Evolutionary conservation across 371 early-diverging fungal genomes (phyloP).

Genomic region (Capillidium rhysosporum): DNA sequence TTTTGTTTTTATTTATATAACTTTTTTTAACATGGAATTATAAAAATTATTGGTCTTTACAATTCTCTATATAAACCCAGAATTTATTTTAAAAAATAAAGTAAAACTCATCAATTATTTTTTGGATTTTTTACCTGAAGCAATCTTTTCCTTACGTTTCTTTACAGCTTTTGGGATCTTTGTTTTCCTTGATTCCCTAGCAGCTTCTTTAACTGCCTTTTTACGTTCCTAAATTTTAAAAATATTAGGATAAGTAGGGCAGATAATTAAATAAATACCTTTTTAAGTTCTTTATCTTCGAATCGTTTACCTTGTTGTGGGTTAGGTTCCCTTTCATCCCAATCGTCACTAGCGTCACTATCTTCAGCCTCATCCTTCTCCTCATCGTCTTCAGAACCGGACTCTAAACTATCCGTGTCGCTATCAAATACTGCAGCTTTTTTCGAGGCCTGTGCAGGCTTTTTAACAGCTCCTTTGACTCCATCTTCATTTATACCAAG

Average conservation of each 20-base stretch:
- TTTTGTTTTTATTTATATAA: no score
- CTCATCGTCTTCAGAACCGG: not conserved
- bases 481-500: no score
- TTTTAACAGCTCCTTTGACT: no score
- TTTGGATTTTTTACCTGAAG: not conserved
- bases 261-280: conserved; percentile 13
- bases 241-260: not conserved
- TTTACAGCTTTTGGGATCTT: conserved; percentile 92
- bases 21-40: no score
- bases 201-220: conserved; percentile 66
- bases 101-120: not conserved
- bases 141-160: conserved; percentile 58
- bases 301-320: conserved; percentile 41
- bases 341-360: conserved; percentile 19
- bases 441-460: not conserved
- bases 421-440: not conserved
- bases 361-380: conserved; percentile 9
- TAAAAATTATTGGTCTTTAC: no score
- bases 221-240: conserved; percentile 34
- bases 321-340: conserved; percentile 16
- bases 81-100: no score
- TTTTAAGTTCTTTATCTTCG: conserved; percentile 76
- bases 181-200: conserved; percentile 71
- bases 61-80: no score
- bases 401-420: not conserved